Evolutionary conservation across 371 early-diverging fungal species (phyloP).

Genomic region (Catenaria anguillulae): DNA sequence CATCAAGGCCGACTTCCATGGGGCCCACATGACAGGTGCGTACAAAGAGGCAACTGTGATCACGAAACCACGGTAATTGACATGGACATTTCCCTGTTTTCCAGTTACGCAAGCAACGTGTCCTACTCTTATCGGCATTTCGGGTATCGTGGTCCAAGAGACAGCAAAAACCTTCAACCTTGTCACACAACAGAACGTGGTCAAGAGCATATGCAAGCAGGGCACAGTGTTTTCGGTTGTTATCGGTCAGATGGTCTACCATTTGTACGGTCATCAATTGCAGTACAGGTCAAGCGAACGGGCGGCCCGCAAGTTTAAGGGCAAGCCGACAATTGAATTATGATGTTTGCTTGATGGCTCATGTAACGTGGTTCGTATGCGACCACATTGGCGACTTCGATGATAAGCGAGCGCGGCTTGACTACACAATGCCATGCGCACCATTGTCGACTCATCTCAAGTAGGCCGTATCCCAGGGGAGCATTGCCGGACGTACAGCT

Average conservation of each 20-base stretch:
- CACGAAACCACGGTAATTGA: not conserved
- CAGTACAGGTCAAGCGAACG: slow-evolving; percentile 57
- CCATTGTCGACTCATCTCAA: too few relatives aligned
- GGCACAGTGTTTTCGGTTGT: slow-evolving; percentile 51
- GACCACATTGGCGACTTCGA: too few relatives aligned
- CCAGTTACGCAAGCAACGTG: slow-evolving; percentile 63
- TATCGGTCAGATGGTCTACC: slow-evolving; percentile 16
- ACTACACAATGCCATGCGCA: too few relatives aligned
- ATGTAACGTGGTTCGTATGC: too few relatives aligned
- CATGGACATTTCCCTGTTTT: not conserved
- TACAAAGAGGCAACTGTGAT: not conserved
- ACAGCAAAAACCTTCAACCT: slow-evolving; percentile 70
- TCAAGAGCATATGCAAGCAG: slow-evolving; percentile 61
- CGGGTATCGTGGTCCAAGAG: slow-evolving; percentile 76
- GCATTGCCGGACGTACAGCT: too few relatives aligned
- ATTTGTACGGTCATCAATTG: slow-evolving; percentile 70
- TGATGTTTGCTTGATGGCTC: not conserved
- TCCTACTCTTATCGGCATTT: slow-evolving; percentile 53
- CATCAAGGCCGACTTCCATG: slow-evolving; percentile 73
- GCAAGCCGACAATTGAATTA: slow-evolving; percentile 61
- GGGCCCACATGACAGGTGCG: slow-evolving; percentile 55
- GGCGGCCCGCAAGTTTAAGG: slow-evolving; percentile 72
- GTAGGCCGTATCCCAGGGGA: too few relatives aligned
- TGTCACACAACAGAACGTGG: slow-evolving; percentile 46
- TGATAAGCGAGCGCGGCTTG: too few relatives aligned